Percentiles rank a stretch among this genome's conserved stretches.
phyloP scores from a whole-genome alignment of 306 rosid genomes.

The Trifolium dubium region DNA sequence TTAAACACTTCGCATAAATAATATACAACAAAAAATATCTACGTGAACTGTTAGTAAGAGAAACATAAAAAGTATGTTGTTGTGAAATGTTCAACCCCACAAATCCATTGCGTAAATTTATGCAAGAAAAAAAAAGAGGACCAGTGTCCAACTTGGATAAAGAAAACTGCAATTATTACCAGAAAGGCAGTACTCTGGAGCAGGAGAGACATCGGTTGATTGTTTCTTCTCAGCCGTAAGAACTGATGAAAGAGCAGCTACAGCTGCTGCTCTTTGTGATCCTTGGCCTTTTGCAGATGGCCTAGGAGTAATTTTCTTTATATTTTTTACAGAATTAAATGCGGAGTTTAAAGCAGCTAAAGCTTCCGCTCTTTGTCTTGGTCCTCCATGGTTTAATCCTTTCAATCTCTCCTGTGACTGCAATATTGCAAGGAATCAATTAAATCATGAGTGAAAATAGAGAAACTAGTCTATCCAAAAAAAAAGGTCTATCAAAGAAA shows the following conservation, averaged over 20 bases:
- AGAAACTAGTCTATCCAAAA: constrained; percentile 2
- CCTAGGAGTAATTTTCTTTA: constrained; percentile 52
- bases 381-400: constrained; percentile 70
- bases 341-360: constrained; percentile 87
- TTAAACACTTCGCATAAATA: not conserved
- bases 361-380: constrained; percentile 96
- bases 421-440: constrained; percentile 10
- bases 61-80: constrained; percentile 4
- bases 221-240: constrained; percentile 77
- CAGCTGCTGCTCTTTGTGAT: constrained; percentile 95
- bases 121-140: constrained; percentile 1
- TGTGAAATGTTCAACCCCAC: constrained; percentile 18
- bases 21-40: not conserved
- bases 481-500: not conserved
- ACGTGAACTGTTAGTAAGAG: constrained; percentile 7
- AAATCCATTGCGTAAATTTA: constrained; percentile 2
- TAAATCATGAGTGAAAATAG: constrained; percentile 7
- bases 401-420: constrained; percentile 74
- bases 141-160: constrained; percentile 8
- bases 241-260: constrained; percentile 91
- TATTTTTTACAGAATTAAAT: constrained; percentile 64
- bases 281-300: constrained; percentile 66
- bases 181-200: constrained; percentile 46
- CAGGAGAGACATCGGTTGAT: constrained; percentile 73
- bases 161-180: constrained; percentile 53